Evolutionary conservation across 257 asterid genomes (phyloP).

Genomic region (Solanum microdontum): DNA sequence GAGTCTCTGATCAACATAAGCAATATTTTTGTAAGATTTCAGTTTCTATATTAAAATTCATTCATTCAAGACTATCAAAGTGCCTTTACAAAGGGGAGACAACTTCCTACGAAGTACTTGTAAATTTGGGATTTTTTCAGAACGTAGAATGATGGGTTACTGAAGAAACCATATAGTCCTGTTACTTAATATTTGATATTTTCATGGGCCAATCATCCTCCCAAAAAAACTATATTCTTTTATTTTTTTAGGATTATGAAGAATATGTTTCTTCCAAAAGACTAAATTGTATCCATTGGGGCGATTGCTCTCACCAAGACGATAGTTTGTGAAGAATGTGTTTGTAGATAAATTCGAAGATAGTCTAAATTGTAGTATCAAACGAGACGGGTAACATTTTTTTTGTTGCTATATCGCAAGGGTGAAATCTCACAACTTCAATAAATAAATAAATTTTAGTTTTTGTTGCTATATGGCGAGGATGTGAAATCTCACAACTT

Average conservation of each 20-base stretch:
- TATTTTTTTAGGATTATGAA: neutral
- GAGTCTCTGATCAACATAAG: neutral
- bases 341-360: too few relatives aligned
- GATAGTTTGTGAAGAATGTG: neutral
- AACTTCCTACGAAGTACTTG: neutral
- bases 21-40: neutral
- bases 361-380: neutral
- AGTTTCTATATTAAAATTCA: neutral
- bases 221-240: neutral
- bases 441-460: too few relatives aligned
- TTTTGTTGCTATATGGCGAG: too few relatives aligned
- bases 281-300: neutral
- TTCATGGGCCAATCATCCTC: neutral
- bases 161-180: neutral
- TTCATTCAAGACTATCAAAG: neutral
- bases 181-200: neutral
- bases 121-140: neutral
- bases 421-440: neutral
- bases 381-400: neutral
- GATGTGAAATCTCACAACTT: too few relatives aligned
- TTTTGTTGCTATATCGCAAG: neutral
- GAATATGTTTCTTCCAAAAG: neutral
- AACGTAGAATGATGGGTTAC: neutral
- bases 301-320: neutral
- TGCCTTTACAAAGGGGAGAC: neutral